phyloP scores from a whole-genome alignment of 345 rosid genomes.

The Ailanthus altissimus region DNA sequence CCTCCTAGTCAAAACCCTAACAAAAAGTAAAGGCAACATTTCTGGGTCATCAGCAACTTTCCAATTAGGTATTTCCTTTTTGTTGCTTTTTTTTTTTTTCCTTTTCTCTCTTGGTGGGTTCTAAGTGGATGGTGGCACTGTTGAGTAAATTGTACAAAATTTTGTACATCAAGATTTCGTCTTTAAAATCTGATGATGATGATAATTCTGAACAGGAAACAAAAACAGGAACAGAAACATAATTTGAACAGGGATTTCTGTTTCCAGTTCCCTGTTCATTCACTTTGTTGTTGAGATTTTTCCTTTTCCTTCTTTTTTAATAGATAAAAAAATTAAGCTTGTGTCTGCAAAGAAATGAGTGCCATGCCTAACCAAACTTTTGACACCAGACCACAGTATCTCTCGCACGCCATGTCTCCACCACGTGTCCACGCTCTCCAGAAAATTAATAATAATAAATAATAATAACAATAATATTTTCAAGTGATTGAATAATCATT shows the following conservation, averaged over 20 bases:
- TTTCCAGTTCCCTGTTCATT: not conserved
- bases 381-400: not conserved
- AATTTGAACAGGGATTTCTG: not conserved
- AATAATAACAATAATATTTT: not conserved
- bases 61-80: slow-evolving; percentile 3
- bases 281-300: not conserved
- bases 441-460: too few relatives aligned
- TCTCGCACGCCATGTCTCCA: not conserved
- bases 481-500: too few relatives aligned
- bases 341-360: slow-evolving; percentile 4
- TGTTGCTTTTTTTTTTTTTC: not conserved
- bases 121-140: not conserved
- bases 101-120: not conserved
- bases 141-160: not conserved
- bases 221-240: not conserved
- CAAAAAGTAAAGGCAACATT: slow-evolving; percentile 7
- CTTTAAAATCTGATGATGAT: not conserved
- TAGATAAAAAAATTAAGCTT: too few relatives aligned
- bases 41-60: slow-evolving; percentile 9
- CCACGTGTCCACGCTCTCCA: slow-evolving; percentile 21
- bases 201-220: not conserved
- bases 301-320: not conserved
- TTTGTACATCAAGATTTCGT: not conserved
- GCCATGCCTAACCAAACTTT: slow-evolving; percentile 1
- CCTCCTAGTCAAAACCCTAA: slow-evolving; percentile 21